These are phyloP conservation scores for Brettanomyces naardenensis DNA, from an alignment of 805 yeast genomes.

Conservation along the genomic window DNA sequence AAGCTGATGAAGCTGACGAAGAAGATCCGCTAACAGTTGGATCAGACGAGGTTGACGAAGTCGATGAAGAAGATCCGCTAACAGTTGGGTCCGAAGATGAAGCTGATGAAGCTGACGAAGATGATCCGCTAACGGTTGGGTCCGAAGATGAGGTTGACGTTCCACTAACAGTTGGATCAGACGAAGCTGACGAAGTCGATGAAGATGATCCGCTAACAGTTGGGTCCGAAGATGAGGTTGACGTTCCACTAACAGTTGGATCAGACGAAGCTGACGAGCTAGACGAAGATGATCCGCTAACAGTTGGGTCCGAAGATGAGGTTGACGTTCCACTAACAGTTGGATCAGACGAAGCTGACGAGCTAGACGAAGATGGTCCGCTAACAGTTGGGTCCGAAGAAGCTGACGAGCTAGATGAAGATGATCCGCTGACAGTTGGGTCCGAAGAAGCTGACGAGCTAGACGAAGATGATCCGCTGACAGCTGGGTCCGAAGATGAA, in stretches of 20 bases:
- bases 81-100: not conserved
- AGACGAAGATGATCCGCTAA: constrained; percentile 2
- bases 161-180: no score
- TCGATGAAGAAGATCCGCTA: not conserved
- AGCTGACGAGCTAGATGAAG: no score
- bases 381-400: not conserved
- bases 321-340: constrained; percentile 2
- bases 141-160: constrained; percentile 2
- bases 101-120: constrained; percentile 2
- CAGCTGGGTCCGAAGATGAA: no score
- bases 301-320: constrained; percentile 6
- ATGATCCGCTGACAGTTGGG: no score
- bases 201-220: no score
- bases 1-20: not conserved
- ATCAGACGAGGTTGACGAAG: not conserved
- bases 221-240: constrained; percentile 2
- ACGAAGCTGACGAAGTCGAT: constrained; percentile 1
- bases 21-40: not conserved
- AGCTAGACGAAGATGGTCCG: no score
- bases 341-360: no score
- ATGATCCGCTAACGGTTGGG: constrained; percentile 1
- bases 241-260: not conserved
- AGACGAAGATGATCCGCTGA: no score
- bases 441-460: no score
- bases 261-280: constrained; percentile 1